A percentile compares a stretch with the other conserved stretches of the same genome.
Conservation (phyloP, 371 early-diverging fungal species). For the Rhizopus arrhizus region DNA sequence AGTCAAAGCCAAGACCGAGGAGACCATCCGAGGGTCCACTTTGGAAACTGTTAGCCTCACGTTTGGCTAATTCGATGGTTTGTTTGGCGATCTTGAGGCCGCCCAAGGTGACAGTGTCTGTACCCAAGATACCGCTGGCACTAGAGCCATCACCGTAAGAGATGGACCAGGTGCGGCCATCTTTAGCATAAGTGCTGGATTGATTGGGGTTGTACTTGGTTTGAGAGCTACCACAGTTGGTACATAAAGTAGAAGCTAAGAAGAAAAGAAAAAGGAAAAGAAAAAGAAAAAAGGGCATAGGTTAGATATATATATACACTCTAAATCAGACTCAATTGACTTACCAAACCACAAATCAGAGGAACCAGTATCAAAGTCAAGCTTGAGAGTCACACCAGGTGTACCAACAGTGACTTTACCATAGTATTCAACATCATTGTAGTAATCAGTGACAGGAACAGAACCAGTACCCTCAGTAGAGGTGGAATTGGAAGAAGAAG, state of each 20-base stretch:
- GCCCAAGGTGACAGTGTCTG: slow-evolving; percentile 28
- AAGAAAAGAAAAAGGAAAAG: too few species aligned
- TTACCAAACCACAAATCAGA: slow-evolving; percentile 66
- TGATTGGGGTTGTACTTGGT: slow-evolving; percentile 40
- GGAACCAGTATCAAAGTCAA: slow-evolving; percentile 79
- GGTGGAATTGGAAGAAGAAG: not conserved
- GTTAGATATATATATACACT: too few species aligned
- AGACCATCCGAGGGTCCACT: slow-evolving; percentile 25
- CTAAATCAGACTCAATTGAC: too few species aligned
- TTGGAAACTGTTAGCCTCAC: slow-evolving; percentile 9
- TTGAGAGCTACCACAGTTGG: slow-evolving; percentile 36
- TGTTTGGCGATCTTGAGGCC: slow-evolving; percentile 27
- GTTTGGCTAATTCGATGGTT: slow-evolving; percentile 25
- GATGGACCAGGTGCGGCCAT: slow-evolving; percentile 46
- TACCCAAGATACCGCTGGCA: slow-evolving; percentile 34
- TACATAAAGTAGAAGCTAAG: slow-evolving; percentile 35
- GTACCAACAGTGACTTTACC: slow-evolving; percentile 66
- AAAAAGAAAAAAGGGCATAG: too few species aligned
- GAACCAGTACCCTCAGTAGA: slow-evolving; percentile 11
- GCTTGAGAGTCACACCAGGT: slow-evolving; percentile 64
- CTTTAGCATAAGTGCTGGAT: slow-evolving; percentile 46
- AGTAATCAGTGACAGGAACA: slow-evolving; percentile 30
- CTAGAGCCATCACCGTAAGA: slow-evolving; percentile 51
- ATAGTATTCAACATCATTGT: slow-evolving; percentile 51
- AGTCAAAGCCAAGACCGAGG: slow-evolving; percentile 48